Conservation (phyloP, 2,329 filamentous ascomycete species). For the Penicillium occitanis region DNA sequence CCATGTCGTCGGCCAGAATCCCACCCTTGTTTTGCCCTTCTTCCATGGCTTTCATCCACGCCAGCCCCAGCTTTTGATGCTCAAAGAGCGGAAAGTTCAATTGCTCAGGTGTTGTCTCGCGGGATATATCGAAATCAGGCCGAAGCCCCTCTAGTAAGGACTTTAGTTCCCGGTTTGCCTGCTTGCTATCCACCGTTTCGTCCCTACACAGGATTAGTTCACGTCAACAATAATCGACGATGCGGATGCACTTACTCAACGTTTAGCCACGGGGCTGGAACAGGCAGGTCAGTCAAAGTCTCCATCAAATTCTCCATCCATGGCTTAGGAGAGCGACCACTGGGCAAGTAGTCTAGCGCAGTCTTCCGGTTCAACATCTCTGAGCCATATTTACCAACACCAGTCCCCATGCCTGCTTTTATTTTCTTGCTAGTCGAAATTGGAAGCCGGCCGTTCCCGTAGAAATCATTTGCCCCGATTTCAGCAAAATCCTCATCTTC, state of each 20-base stretch:
- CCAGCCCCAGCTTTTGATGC: conserved; percentile 75
- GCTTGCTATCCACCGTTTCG: conserved; percentile 46
- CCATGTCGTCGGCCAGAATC: conserved; percentile 80
- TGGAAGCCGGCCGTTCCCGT: not conserved
- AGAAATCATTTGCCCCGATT: conserved; percentile 25
- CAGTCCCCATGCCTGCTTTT: not conserved
- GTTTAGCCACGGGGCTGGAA: not conserved
- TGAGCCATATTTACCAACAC: not conserved
- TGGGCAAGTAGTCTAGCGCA: conserved; percentile 1
- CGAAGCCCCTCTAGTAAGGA: conserved; percentile 70
- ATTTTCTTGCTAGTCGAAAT: not conserved
- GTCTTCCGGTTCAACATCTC: not conserved
- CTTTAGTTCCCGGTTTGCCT: conserved; percentile 66
- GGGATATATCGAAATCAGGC: conserved; percentile 66
- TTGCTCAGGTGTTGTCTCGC: conserved; percentile 67
- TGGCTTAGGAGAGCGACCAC: not conserved
- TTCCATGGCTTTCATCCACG: conserved; percentile 76
- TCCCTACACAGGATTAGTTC: conserved; percentile 24
- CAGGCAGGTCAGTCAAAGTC: not conserved
- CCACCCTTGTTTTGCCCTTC: conserved; percentile 69
- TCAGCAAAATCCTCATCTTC: conserved; percentile 37
- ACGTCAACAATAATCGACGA: not conserved
- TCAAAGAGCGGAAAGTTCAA: conserved; percentile 71
- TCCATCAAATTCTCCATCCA: conserved; percentile 1
- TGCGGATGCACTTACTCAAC: conserved; percentile 3